Base-by-base conservation (phyloP, 2,329 filamentous ascomycete species). In the Sporothrix brasiliensis region DNA sequence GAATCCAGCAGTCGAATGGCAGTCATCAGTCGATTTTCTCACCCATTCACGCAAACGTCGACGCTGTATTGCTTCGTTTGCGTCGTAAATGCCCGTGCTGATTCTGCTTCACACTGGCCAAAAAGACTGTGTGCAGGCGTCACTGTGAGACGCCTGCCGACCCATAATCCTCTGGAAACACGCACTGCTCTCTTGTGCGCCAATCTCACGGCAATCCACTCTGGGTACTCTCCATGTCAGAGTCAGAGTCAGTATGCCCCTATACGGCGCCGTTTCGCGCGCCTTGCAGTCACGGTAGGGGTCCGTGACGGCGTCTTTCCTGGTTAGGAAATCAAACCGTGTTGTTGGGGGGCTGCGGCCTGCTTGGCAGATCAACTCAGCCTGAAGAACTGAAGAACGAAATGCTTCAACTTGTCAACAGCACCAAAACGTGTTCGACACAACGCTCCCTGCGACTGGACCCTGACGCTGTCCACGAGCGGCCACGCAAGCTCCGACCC, bases 131-230 rank as follows among this genome's bases (percentile, higher is more conserved):
- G 41, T 58, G 54, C 54, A 58, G 41, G 41, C 30, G 53, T 56
- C 54, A 58, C 27, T 21, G 14, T 27, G 14, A 49, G 44, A 19
- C 4, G 1, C 4, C 44, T 5, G 10, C 0, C 14, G 30, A 39
- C 30, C 19, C 30, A 41, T 39, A 41, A 39, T 58, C 54, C 54
- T 58, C 41, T 58, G 16, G 30, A 58, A 58, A 39, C 54, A 58
- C 54, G 54, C 54, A 58, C 24, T 58, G 30, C 7, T 58, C 10
- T n/a, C 27, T 24, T 11, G 39, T 16, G 34, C 54, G 39, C 30
- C 54, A 58, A 60, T 41, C 54, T 41, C 54, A 60, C 16, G 39
- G 54, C 54, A 34, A 39, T 21, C 54, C 30, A 58, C 54, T 34
- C 16, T 34, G 13, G 13, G 4, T 7, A 24, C 6, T 34, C 4